Conservation (phyloP, 805 yeast species). For the Saturnispora dispora region DNA sequence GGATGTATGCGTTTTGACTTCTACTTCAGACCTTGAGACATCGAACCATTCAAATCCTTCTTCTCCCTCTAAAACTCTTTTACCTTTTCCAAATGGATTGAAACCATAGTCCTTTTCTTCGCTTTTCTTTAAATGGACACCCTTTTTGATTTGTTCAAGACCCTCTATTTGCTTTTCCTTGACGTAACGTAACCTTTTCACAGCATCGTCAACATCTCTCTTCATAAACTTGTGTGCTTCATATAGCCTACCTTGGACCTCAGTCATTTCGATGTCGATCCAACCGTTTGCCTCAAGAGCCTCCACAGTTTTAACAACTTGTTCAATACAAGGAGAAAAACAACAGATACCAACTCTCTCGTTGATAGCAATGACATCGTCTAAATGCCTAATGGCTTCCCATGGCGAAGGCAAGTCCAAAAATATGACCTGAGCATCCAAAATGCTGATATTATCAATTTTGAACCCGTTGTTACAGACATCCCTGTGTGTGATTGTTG, state of each 20-base stretch:
- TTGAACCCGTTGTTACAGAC: conserved; percentile 85
- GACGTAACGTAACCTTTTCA: conserved; percentile 72
- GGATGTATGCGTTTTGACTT: conserved; percentile 88
- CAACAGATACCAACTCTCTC: conserved; percentile 73
- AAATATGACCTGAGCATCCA: conserved; percentile 70
- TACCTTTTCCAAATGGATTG: conserved; percentile 92
- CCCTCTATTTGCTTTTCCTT: conserved; percentile 62
- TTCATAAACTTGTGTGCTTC: conserved; percentile 89
- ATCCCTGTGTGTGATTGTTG: conserved; percentile 79
- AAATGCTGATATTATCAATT: conserved; percentile 27
- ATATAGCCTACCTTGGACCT: conserved; percentile 70
- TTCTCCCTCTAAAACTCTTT: conserved; percentile 83
- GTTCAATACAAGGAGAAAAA: conserved; percentile 97
- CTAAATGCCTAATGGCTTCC: conserved; percentile 80
- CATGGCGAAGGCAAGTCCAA: conserved; percentile 95
- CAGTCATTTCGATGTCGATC: conserved; percentile 86
- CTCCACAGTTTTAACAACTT: conserved; percentile 79
- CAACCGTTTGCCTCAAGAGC: conserved; percentile 71
- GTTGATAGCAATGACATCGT: conserved; percentile 43
- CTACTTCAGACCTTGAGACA: conserved; percentile 77
- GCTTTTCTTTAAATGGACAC: conserved; percentile 11
- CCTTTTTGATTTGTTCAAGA: conserved; percentile 34
- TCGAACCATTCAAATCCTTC: conserved; percentile 67
- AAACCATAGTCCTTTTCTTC: conserved; percentile 40
- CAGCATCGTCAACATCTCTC: conserved; percentile 68